Base-by-base conservation (phyloP, 164 flowering plant species). In the Annona squamosa region DNA sequence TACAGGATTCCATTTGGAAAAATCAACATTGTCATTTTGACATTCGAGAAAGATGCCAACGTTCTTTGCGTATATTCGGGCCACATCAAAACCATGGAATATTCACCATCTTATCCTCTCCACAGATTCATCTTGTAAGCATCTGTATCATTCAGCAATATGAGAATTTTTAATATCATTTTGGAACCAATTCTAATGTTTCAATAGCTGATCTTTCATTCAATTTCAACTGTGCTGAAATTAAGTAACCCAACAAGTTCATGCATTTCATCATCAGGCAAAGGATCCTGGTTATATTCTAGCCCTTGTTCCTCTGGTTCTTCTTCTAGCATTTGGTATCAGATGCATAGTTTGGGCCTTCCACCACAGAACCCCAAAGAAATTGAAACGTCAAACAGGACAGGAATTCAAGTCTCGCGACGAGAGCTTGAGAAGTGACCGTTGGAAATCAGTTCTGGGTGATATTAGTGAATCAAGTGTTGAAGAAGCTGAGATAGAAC, bases 291-390 rank as follows among this genome's bases (percentile, higher is more conserved):
- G 81, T 78, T 86, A 81, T 80, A 76, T 83, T 76, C 86, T 86
- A 74, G 82, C 84, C 79, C 77, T 87, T 82, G 84, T 83, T 81
- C 84, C 88, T 74, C 77, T 87, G 83, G 84, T 83, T 81, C 84
- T 87, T 74, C 76, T 86, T 66, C 72, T 87, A 74, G 87, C 86
- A 75, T 70, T 87, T 78, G 85, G 91, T 86, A 76, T 82, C 81
- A 74, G 84, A 82, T 83, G 81, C 84, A 75, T 87, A 48, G 69
- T 81, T 67, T 70, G 73, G 63, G 78, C 79, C 9, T 74, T 84
- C 68, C 81, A 73, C 59, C 77, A 74, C 70, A 78, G 75, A 78
- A 66, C 69, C 66, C 44, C 68, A 16, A 69, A 72, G 72, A 47
- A 70, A 18, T 74, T 48, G 74, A 77, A 76, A 75, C 73, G 37